A percentile compares a stretch with the other conserved stretches of the same genome.
phyloP scores from a whole-genome alignment of 805 yeast species.

The Hanseniaspora guilliermondii region DNA sequence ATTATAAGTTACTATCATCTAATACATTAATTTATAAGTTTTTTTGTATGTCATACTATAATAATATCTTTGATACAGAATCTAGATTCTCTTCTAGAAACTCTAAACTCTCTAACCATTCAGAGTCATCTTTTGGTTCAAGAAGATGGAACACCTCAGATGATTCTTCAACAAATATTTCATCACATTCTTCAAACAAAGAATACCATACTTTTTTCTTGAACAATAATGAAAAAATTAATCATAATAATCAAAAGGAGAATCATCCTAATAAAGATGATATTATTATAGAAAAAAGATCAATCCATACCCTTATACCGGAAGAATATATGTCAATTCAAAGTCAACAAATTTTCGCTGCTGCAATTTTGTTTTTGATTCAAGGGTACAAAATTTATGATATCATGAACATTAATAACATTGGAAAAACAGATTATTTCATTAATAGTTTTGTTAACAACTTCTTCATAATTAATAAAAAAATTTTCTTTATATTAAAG shows the following conservation, averaged over 20 bases:
- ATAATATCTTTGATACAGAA: conserved; percentile 9
- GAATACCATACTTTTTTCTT: background rate
- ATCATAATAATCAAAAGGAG: background rate
- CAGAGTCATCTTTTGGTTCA: background rate
- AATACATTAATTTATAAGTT: too few relatives aligned
- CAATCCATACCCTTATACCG: conserved; percentile 38
- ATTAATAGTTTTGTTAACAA: conserved; percentile 28
- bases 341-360: conserved; percentile 57
- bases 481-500: conserved; percentile 52
- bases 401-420: conserved; percentile 42
- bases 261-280: background rate
- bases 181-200: background rate
- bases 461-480: conserved; percentile 26
- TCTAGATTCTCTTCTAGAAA: background rate
- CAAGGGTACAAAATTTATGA: conserved; percentile 82
- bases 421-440: conserved; percentile 21
- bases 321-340: conserved; percentile 54
- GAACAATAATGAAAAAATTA: background rate
- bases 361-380: conserved; percentile 57
- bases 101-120: background rate
- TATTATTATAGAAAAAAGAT: background rate
- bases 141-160: conserved; percentile 7
- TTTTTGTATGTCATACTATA: conserved; percentile 8
- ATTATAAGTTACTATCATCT: too few relatives aligned
- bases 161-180: background rate